Evolutionary conservation across 495 filamentous ascomycete species (phyloP).

Genomic region (Lichenothelia convexa): DNA sequence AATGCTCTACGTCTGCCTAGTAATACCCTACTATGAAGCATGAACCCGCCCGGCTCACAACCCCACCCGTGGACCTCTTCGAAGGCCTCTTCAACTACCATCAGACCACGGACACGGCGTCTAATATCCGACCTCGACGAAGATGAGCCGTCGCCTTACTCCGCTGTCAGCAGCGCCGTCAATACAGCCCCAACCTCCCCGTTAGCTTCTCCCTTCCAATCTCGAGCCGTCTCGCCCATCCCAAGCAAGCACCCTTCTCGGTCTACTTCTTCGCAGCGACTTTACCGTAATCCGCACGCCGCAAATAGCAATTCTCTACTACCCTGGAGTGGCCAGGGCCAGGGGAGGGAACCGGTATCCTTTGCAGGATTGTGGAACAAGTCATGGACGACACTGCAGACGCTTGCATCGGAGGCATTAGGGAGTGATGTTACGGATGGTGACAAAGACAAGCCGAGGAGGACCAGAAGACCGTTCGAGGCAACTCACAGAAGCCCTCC

Average conservation of each 20-base stretch:
- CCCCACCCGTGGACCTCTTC: too few relatives aligned
- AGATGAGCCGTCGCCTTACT: constrained; percentile 12
- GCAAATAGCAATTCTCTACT: neutral
- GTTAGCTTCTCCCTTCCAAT: constrained; percentile 15
- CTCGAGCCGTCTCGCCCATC: constrained; percentile 18
- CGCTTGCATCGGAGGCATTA: constrained; percentile 24
- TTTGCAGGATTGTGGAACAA: constrained; percentile 13
- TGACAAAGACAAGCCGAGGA: constrained; percentile 12
- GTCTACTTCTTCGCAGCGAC: constrained; percentile 1
- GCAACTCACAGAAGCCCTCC: constrained; percentile 25
- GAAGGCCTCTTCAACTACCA: too few relatives aligned
- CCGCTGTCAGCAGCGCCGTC: neutral
- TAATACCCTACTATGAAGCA: too few relatives aligned
- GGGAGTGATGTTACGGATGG: constrained; percentile 19
- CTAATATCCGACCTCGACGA: constrained; percentile 23
- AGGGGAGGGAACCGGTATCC: constrained; percentile 6
- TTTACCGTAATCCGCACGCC: neutral
- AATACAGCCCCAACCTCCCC: constrained; percentile 7
- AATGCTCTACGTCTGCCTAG: too few relatives aligned
- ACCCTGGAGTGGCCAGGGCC: neutral
- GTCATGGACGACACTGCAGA: constrained; percentile 24
- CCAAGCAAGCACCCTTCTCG: constrained; percentile 16
- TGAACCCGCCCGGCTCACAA: too few relatives aligned
- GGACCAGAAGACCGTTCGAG: constrained; percentile 27
- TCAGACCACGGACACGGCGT: constrained; percentile 18